phyloP scores from a whole-genome alignment of 208 protist species.

The Leishmania tarentolae region DNA sequence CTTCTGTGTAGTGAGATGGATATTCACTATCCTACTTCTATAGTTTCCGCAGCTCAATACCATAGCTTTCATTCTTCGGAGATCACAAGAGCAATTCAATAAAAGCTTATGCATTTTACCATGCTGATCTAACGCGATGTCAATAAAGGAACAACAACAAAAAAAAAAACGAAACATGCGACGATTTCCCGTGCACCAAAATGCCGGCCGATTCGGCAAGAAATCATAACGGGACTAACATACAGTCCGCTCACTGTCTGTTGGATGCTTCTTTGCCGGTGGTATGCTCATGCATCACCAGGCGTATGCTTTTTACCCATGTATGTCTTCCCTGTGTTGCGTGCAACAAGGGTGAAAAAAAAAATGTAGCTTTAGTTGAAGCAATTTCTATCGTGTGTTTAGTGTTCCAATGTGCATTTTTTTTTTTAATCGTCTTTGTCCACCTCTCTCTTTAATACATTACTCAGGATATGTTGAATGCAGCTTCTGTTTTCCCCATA shows the following conservation, averaged over 20 bases:
- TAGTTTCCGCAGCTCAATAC: not conserved
- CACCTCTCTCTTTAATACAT: not conserved
- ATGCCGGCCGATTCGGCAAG: not conserved
- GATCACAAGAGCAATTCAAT: not conserved
- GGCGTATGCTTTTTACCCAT: not conserved
- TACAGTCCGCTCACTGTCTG: not conserved
- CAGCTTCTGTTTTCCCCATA: constrained; percentile 6
- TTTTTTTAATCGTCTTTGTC: not conserved
- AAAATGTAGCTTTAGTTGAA: not conserved
- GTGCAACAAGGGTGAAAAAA: not conserved
- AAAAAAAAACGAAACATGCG: not conserved
- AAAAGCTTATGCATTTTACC: not conserved
- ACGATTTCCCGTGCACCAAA: not conserved
- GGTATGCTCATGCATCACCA: too few species aligned
- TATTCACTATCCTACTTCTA: not conserved
- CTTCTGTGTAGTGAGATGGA: constrained; percentile 26
- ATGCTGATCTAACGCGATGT: too few species aligned
- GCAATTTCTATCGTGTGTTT: not conserved
- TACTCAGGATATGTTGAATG: not conserved
- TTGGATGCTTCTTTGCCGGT: not conserved
- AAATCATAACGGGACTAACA: not conserved
- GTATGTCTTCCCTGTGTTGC: not conserved
- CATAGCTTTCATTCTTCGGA: not conserved
- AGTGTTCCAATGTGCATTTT: not conserved
- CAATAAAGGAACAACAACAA: not conserved